phyloP scores from a whole-genome alignment of 2,329 filamentous ascomycete genomes.

The Penicillium psychrosexuale region DNA sequence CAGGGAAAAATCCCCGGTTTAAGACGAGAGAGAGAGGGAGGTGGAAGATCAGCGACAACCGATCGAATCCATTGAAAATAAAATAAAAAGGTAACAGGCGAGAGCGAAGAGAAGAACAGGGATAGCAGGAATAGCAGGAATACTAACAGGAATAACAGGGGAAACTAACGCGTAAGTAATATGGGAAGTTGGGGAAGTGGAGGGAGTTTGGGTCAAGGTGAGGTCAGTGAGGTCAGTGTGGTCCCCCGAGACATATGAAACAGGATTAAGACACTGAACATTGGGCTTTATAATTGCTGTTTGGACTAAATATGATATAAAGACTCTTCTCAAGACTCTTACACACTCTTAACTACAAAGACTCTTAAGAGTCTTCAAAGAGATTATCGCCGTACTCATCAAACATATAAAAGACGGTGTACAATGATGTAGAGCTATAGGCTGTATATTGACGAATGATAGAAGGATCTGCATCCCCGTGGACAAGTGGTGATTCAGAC shows the following conservation, averaged over 20 bases:
- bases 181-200: neutral
- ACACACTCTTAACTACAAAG: too few species aligned
- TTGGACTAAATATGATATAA: neutral
- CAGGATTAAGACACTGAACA: neutral
- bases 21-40: neutral
- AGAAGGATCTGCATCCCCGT: conserved; percentile 21
- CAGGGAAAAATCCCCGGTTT: neutral
- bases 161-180: neutral
- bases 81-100: neutral
- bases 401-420: conserved; percentile 21
- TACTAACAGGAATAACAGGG: too few species aligned
- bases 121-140: too few species aligned
- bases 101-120: neutral
- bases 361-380: neutral
- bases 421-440: neutral
- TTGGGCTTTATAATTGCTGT: neutral
- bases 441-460: conserved; percentile 25
- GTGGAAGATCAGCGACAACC: neutral
- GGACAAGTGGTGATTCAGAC: neutral
- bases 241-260: conserved; percentile 6
- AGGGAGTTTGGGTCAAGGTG: neutral
- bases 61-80: conserved; percentile 7
- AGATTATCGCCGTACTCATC: neutral
- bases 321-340: too few species aligned
- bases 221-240: conserved; percentile 8